Base-by-base conservation (phyloP, 106 monocot species). In the Iris macrosiphon region DNA sequence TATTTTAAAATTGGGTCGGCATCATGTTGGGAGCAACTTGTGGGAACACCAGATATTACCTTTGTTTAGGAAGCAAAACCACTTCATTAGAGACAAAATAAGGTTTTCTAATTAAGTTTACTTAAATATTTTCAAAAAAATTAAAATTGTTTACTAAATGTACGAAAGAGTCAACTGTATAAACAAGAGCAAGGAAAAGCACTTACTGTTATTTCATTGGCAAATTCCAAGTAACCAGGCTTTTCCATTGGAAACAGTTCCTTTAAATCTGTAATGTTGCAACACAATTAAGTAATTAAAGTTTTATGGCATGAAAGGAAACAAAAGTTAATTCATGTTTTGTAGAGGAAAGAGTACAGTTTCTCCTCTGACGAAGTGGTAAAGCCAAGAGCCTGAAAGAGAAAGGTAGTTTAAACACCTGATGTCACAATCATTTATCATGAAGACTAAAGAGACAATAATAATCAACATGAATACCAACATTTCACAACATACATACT, bases 161-260 rank as follows among this genome's bases (percentile, higher is more conserved):
- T n/a, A n/a, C n/a, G n/a, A 52, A 14, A 33, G 31, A 11, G 1
- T 21, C 22, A 39, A 39, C 13, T 16, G 14, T 21, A 24, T 46
- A 24, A 7, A 50, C 0, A 2, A 45, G 56, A 25, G 30, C n/a
- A 34, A 15, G 17, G 28, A 4, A 41, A 54, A 20, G 14, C 24
- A 72, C 69, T 72, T 57, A 96, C 96, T 55, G 79, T 83, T 16
- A 86, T 72, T 62, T 90, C 69, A 55, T 69, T 86, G 21, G 90
- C 86, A 61, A 77, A 69, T 66, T 96, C 82, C 62, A 96, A 43
- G 63, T 68, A 86, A 40, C 86, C 89, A 23, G 50, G 46, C 47
- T 79, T 89, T 45, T 89, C 74, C 33, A 66, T 46, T 14, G 30
- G 66, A 59, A 96, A 68, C 37, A 96, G 53, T 40, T 79, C 58